These are phyloP conservation scores for Erigeron philadelphicus DNA, from an alignment of 140 eudicot genomes.

Conservation along the genomic window DNA sequence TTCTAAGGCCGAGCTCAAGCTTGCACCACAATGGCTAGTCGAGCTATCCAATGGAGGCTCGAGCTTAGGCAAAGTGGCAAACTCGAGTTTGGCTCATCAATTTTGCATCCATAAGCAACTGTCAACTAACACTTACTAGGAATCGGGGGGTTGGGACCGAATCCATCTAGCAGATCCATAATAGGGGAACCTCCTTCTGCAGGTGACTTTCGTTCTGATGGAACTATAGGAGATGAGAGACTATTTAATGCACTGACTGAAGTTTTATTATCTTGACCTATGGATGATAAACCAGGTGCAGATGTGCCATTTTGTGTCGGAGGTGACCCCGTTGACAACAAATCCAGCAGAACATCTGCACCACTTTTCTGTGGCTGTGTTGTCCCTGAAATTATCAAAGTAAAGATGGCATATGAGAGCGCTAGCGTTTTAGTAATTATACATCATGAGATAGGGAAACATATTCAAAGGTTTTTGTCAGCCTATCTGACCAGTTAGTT, in stretches of 20 bases:
- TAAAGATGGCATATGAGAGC: constrained; percentile 1
- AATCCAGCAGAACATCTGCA: constrained; percentile 74
- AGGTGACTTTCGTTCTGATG: constrained; percentile 43
- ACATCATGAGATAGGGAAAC: background rate
- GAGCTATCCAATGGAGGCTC: background rate
- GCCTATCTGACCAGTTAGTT: background rate
- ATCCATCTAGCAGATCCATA: constrained; percentile 74
- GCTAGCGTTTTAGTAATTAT: background rate
- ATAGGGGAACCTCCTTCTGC: constrained; percentile 45
- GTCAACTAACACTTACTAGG: constrained; percentile 46
- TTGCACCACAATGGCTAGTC: background rate
- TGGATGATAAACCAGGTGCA: constrained; percentile 50
- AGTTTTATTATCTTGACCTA: constrained; percentile 43
- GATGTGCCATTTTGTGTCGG: constrained; percentile 52
- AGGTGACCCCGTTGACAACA: constrained; percentile 72
- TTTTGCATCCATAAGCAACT: background rate
- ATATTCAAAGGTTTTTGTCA: background rate
- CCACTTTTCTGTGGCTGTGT: constrained; percentile 68
- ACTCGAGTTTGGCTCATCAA: background rate
- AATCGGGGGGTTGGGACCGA: constrained; percentile 43
- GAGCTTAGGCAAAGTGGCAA: background rate
- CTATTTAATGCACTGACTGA: constrained; percentile 36
- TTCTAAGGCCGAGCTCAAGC: background rate
- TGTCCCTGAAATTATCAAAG: constrained; percentile 45
- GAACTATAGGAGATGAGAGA: constrained; percentile 45